Evolutionary conservation across 139 green algal species (phyloP), one percentile per base, ranked within the genome.

Genomic region (Chlamydomonas sp.): DNA sequence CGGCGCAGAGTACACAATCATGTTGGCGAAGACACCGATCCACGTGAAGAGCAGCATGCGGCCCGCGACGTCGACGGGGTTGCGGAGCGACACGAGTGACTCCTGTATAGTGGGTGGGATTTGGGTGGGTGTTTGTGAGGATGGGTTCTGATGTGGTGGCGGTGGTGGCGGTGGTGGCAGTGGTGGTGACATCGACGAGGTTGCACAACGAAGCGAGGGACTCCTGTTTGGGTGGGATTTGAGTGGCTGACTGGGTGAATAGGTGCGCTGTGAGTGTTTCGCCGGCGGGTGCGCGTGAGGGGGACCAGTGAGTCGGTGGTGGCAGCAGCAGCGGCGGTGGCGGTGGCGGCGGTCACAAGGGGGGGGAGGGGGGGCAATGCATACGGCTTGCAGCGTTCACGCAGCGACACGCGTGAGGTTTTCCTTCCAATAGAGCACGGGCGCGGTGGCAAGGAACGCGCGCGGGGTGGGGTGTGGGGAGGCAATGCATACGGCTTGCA

Each of bases 11-110:
- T 82, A 82, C 0, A 63, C 35, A 5, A 82, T 57, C 35, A 76
- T 74, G 34, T 69, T 72, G 28, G 70, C 39, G 39, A 82, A 58
- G 20, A 78, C 28, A 1, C 71, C 79, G 10, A 90, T 79, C 81
- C 83, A 90, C 30, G 81, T 71, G 48, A 87, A 88, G 1, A 75
- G 80, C 24, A 90, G 73, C 65, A 83, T 83, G 31, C 85, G 74
- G 1, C 74, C 79, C 1, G 80, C 78, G 30, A 85, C 79, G 65
- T 90, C 85, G 10, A 80, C 75, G 8, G 85, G 85, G 76, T 90
- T 90, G 48, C 85, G 75, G 24, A 73, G 80, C 1, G 78, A 54
- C 1, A 66, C 71, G 35, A 85, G 39, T 33, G 48, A 62, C 63
- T 82, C 79, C 8, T 76, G 75, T 72, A 72, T 13, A 54, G 43